Evolutionary conservation across 257 asterid genomes (phyloP), one percentile per base, ranked within the genome.

Genomic region (Plectranthus barbatus): DNA sequence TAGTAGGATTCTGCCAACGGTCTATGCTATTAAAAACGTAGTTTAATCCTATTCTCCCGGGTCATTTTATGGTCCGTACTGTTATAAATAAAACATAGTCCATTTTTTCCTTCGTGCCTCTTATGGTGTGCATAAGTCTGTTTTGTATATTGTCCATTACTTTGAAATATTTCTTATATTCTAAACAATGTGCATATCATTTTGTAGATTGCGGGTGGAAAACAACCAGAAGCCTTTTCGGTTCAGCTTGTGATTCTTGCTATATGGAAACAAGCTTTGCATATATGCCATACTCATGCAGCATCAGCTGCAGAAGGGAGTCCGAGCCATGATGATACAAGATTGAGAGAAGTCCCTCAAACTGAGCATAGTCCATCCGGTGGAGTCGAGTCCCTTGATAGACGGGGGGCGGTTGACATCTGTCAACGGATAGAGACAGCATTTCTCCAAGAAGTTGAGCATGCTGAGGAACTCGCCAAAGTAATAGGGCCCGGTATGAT

Each of bases 231-330:
- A 74, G 96, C 97, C 46, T 93, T 93, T 67, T 90, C 97, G 5
- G 56, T 87, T 70, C 96, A 90, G 76, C 90, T 93, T 59, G 87
- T 85, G 55, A 80, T 77, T 75, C 97, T 93, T 78, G 95, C 97
- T 58, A 76, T 87, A 74, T 93, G 99, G 99, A 93, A 87, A 90
- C 97, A 93, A 82, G 95, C 97, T 14, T 65, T 90, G 75, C 69
- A 85, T 68, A 86, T 93, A 53, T 90, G 96, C 76, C 92, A 85
- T 63, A 78, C 91, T 47, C 81, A 81, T 76, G 87, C 95, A 2
- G 91, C 94, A 34, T 87, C 95, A 61, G 90, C 92, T 45, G 56
- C 75, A 62, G 95, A 87, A 77, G 87, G 88, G 69, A 76, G 79
- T 74, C 81, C 85, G 9, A 63, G 68, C 70, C 79, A 66, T 62